These are phyloP conservation scores for Trichoderma breve DNA, from an alignment of 2,329 filamentous ascomycete species.

Conservation along the genomic window DNA sequence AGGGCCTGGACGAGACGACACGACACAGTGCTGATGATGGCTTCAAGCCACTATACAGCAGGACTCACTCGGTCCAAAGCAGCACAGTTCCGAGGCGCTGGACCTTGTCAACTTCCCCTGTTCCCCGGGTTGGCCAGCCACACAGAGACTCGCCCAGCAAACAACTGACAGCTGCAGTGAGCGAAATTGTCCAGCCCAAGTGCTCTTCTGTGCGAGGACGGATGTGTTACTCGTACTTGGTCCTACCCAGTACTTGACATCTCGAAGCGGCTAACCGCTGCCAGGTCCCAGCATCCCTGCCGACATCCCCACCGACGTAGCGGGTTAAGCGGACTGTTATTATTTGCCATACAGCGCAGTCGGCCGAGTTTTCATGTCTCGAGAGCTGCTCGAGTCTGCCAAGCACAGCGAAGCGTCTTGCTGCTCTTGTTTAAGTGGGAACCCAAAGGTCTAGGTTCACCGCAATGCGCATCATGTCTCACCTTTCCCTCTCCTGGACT, in stretches of 20 bases:
- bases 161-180: constrained; percentile 12
- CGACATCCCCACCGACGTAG: not conserved
- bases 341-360: constrained; percentile 2
- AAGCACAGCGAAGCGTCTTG: not conserved
- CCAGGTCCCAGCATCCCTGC: constrained; percentile 19
- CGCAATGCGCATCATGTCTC: constrained; percentile 14
- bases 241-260: not conserved
- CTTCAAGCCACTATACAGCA: not conserved
- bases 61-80: not conserved
- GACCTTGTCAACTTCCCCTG: not conserved
- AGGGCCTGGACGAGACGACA: not conserved
- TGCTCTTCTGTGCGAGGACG: not conserved
- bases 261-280: constrained; percentile 19
- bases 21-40: not conserved
- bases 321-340: constrained; percentile 9
- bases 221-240: not conserved
- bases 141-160: not conserved
- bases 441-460: not conserved
- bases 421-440: not conserved
- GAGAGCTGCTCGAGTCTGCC: not conserved
- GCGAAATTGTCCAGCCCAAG: not conserved
- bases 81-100: not conserved
- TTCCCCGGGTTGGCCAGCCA: not conserved
- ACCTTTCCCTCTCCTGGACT: not conserved
- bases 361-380: not conserved